Conservation (phyloP, 129 eudicot genomes). For the Calendula officinalis region DNA sequence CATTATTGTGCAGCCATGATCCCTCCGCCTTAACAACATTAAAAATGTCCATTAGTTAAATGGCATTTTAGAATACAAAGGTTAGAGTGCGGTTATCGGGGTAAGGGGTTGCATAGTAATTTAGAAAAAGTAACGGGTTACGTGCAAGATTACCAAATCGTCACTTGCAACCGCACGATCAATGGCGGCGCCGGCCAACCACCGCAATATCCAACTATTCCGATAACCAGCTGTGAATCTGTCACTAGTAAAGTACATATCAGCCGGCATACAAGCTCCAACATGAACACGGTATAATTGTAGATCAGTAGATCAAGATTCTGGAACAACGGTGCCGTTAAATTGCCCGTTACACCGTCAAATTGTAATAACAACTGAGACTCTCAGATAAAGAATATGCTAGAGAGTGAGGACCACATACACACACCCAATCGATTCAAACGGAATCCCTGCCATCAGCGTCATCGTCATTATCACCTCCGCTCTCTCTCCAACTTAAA, state of each 20-base stretch:
- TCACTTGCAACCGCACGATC: not conserved
- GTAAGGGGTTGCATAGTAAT: no score
- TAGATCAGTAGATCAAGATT: constrained; percentile 7
- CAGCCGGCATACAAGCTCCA: not conserved
- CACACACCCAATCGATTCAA: constrained; percentile 23
- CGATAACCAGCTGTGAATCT: not conserved
- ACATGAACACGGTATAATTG: not conserved
- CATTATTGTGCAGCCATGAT: no score
- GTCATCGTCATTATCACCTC: constrained; percentile 33
- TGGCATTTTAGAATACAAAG: no score
- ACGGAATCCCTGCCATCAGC: constrained; percentile 39
- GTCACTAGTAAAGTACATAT: not conserved
- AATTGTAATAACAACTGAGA: not conserved
- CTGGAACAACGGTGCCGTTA: constrained; percentile 46
- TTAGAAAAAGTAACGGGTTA: no score
- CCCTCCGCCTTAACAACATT: no score
- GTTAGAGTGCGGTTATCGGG: no score
- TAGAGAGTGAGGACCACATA: constrained; percentile 34
- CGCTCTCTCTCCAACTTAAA: constrained; percentile 22
- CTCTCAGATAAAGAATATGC: constrained; percentile 6
- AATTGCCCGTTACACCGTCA: not conserved
- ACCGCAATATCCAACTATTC: not conserved
- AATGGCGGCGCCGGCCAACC: not conserved
- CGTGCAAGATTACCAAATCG: no score
- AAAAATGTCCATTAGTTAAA: no score